Evolutionary conservation across 1,284 basidiomycete genomes (phyloP), one percentile per base, ranked within the genome.

Genomic region (Tilletia caries): DNA sequence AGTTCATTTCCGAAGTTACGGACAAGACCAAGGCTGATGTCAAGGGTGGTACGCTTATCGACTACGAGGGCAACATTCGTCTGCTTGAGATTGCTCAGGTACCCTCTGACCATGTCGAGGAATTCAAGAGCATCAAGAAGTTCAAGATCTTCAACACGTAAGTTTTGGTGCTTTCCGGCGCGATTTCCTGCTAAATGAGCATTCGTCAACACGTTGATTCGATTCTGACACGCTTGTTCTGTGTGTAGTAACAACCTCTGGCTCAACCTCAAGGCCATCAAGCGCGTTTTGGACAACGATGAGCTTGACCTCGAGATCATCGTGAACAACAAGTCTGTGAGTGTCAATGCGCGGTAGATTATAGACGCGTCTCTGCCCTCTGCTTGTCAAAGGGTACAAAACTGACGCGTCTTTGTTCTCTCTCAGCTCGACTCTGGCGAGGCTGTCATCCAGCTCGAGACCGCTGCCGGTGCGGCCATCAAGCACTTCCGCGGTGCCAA

Each of bases 1-100:
- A 84, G 71, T 84, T 83, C 72, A 83, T 84, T 70, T 83, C 81
- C 12, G 83, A 84, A 71, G 94, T 99, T 75, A 98, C 96, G 3
- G 95, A 99, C 88, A 98, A 98, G 90, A 98, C 96, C 83, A 98
- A 98, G 88, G 96, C 96, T 71, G 95, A 99, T 85, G 91, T 99
- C 86, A 98, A 99, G 89, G 96, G 96, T 88, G 96, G 96, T 86
- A 98, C 96, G 3, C 67, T 83, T 60, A 94, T 97, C 82, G 92
- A 97, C 85, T 97, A 97, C 84, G 92, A 98, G 65, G 96, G 95
- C 70, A 90, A 89, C 52, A 89, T 98, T 72, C 91, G 95, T 76
- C 87, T 99, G 60, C 91, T 99, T 73, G 96, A 99, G 87, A 95
- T 99, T 73, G 96, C 96, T 25, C 96, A 99, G 85, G 96, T 99